A percentile compares a stretch with the other conserved stretches of the same genome.
phyloP scores from a whole-genome alignment of 371 early-diverging fungal genomes.

The Apophysomyces elegans region DNA sequence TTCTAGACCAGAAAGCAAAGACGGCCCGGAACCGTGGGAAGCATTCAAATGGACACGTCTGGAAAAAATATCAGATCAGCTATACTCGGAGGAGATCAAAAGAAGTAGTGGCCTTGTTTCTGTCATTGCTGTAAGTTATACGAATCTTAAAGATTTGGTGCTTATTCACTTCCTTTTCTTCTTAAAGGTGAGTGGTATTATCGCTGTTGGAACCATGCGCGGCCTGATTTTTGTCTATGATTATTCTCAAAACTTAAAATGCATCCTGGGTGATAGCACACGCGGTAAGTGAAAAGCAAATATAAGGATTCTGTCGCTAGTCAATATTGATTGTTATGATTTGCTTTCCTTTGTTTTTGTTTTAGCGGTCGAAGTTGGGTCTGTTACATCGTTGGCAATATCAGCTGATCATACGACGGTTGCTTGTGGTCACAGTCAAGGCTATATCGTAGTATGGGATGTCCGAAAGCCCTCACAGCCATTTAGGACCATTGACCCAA shows the following conservation, averaged over 20 bases:
- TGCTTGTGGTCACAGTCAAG: constrained; percentile 75
- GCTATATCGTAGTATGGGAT: constrained; percentile 78
- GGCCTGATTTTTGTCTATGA: constrained; percentile 76
- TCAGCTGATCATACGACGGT: constrained; percentile 72
- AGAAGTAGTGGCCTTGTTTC: constrained; percentile 63
- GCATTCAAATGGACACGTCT: constrained; percentile 79
- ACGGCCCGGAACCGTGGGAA: constrained; percentile 61
- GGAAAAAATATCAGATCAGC: constrained; percentile 65
- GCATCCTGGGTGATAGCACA: constrained; percentile 60
- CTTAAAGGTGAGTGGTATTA: constrained; percentile 57
- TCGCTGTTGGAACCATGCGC: constrained; percentile 79
- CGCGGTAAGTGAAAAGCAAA: constrained; percentile 39
- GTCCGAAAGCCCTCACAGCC: constrained; percentile 55
- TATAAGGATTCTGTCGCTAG: neutral
- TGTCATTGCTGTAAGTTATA: constrained; percentile 54
- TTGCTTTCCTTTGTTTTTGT: neutral
- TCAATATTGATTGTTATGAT: neutral
- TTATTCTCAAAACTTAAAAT: constrained; percentile 67
- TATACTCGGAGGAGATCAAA: constrained; percentile 64
- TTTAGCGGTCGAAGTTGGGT: constrained; percentile 65
- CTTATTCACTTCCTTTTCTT: neutral
- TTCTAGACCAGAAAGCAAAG: constrained; percentile 7
- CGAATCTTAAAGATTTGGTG: neutral
- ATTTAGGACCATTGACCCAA: constrained; percentile 58
- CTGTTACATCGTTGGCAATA: constrained; percentile 75